These are phyloP conservation scores for Talaromyces sp. DNA, from an alignment of 2,329 filamentous ascomycete species.

Conservation along the genomic window DNA sequence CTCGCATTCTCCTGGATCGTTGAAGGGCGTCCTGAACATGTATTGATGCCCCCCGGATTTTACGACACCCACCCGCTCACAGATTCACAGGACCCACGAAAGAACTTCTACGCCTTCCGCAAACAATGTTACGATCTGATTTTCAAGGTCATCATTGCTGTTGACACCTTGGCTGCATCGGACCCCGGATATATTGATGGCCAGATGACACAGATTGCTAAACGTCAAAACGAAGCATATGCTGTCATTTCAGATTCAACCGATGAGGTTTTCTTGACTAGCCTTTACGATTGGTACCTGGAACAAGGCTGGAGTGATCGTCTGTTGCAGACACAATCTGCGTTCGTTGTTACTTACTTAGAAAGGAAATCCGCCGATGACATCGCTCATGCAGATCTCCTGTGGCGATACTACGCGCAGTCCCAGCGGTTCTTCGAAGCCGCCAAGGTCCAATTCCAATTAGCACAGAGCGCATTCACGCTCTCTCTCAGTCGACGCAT, in stretches of 20 bases:
- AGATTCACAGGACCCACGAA: constrained; percentile 63
- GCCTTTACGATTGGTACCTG: constrained; percentile 98
- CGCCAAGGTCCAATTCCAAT: constrained; percentile 78
- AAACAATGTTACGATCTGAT: constrained; percentile 85
- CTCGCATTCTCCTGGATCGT: constrained; percentile 82
- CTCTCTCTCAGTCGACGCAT: constrained; percentile 84
- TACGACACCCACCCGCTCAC: constrained; percentile 16
- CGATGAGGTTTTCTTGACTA: constrained; percentile 93
- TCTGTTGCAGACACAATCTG: constrained; percentile 79
- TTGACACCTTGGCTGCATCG: constrained; percentile 70
- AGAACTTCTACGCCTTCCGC: constrained; percentile 68
- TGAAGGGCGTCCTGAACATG: constrained; percentile 70
- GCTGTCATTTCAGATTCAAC: constrained; percentile 82
- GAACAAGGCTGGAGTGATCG: constrained; percentile 80
- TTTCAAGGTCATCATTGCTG: constrained; percentile 74
- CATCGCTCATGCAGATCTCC: constrained; percentile 79
- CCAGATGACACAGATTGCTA: constrained; percentile 72
- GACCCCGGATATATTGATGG: constrained; percentile 79
- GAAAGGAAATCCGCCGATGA: constrained; percentile 73
- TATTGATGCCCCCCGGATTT: constrained; percentile 27
- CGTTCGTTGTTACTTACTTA: constrained; percentile 84
- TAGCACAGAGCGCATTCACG: constrained; percentile 80
- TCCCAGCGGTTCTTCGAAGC: constrained; percentile 82
- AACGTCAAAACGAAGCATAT: constrained; percentile 85
- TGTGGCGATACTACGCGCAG: constrained; percentile 91